Percentiles rank a stretch among this genome's conserved stretches.
phyloP scores from a whole-genome alignment of 257 asterid species.

The Voacanga thouarsii region DNA sequence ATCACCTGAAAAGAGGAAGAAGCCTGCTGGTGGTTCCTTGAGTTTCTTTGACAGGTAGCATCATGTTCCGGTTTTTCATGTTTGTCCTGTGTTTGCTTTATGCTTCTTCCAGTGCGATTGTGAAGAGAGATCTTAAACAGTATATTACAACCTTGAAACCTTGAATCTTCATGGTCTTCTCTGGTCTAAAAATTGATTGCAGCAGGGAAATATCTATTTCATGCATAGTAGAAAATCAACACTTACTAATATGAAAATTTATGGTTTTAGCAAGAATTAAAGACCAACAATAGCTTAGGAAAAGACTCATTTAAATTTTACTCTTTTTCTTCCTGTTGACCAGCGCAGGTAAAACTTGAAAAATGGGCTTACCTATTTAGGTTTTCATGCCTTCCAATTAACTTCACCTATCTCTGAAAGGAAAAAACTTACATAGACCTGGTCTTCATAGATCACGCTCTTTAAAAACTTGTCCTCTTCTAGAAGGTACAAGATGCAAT shows the following conservation, averaged over 20 bases:
- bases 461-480: too few relatives aligned
- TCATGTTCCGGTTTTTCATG: conserved; percentile 4
- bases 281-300: background rate
- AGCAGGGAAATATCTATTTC: background rate
- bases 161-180: background rate
- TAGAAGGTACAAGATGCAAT: too few relatives aligned
- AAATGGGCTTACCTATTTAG: background rate
- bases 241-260: background rate
- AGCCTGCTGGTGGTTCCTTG: conserved; percentile 37
- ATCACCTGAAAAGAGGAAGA: conserved; percentile 49
- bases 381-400: too few relatives aligned
- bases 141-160: background rate
- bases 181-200: background rate
- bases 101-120: conserved; percentile 8
- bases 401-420: too few relatives aligned
- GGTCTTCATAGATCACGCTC: too few relatives aligned
- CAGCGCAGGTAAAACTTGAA: background rate
- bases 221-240: background rate
- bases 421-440: too few relatives aligned
- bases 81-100: conserved; percentile 12
- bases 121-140: background rate
- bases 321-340: background rate
- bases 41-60: conserved; percentile 74
- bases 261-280: background rate
- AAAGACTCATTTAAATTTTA: background rate